Evolutionary conservation across 2,329 filamentous ascomycete species (phyloP).

Genomic region (Diaporthe sp.): DNA sequence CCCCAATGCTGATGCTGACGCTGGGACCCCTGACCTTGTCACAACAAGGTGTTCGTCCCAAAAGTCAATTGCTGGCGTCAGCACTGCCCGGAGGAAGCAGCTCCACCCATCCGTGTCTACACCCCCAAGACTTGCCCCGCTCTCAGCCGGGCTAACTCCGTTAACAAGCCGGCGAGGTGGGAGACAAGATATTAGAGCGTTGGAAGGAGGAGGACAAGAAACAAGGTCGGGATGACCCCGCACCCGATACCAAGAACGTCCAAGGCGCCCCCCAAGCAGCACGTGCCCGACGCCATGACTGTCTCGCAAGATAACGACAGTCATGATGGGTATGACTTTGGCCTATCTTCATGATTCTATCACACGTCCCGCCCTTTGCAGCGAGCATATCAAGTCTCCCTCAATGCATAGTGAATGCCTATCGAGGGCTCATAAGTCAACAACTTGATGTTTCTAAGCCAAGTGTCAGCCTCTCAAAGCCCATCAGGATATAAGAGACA

Average conservation of each 20-base stretch:
- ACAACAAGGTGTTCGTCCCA: neutral
- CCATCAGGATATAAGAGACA: neutral
- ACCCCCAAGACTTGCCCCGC: neutral
- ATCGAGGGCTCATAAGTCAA: neutral
- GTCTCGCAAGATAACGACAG: neutral
- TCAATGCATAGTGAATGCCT: neutral
- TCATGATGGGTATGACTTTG: neutral
- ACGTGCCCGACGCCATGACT: conserved; percentile 25
- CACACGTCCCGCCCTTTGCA: neutral
- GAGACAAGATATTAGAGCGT: neutral
- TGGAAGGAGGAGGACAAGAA: neutral
- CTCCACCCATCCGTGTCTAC: neutral
- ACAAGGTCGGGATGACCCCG: conserved; percentile 7
- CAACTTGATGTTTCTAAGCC: neutral
- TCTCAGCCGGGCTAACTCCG: conserved; percentile 11
- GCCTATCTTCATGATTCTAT: neutral
- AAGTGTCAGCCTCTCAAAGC: neutral
- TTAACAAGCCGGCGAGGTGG: neutral
- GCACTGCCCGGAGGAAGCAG: neutral
- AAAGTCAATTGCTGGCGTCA: conserved; percentile 8
- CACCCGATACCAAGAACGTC: conserved; percentile 12
- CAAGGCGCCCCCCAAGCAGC: neutral
- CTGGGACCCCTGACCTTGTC: neutral
- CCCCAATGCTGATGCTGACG: neutral
- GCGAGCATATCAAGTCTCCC: neutral